Percentiles rank a stretch among this genome's conserved stretches.
These are phyloP conservation scores for Aspergillus pseudonomiae DNA, from an alignment of 2,329 filamentous ascomycete species.

Conservation along the genomic window DNA sequence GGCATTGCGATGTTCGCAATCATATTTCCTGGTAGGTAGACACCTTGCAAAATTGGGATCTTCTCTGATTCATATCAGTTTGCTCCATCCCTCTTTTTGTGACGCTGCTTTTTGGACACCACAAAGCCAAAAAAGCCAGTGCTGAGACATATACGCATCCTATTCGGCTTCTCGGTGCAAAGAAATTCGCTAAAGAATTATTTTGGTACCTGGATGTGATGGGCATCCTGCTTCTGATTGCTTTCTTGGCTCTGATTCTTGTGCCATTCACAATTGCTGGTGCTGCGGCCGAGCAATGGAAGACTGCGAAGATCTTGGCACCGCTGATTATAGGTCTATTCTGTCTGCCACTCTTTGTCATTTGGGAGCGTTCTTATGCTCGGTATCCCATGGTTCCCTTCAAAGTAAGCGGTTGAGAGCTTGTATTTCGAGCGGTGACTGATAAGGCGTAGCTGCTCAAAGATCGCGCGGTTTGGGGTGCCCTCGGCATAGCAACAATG, in stretches of 20 bases:
- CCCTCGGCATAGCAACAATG: conserved; percentile 58
- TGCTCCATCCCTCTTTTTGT: conserved; percentile 59
- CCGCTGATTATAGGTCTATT: conserved; percentile 56
- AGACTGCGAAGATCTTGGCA: conserved; percentile 53
- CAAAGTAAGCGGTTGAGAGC: conserved; percentile 30
- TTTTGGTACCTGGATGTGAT: conserved; percentile 61
- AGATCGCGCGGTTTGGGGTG: conserved; percentile 66
- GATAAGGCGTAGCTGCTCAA: conserved; percentile 51
- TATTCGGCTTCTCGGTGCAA: conserved; percentile 46
- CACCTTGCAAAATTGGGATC: not conserved
- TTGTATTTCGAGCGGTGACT: conserved; percentile 2
- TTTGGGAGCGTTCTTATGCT: conserved; percentile 57
- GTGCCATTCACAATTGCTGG: conserved; percentile 62
- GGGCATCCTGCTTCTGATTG: conserved; percentile 57
- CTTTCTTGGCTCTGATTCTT: conserved; percentile 56
- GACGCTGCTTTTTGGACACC: conserved; percentile 54
- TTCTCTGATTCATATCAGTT: conserved; percentile 27
- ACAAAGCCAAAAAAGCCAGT: conserved; percentile 57
- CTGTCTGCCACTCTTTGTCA: conserved; percentile 53
- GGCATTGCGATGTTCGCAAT: conserved; percentile 67
- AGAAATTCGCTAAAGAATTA: conserved; percentile 45
- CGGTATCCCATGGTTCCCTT: conserved; percentile 62
- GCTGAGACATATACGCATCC: conserved; percentile 48
- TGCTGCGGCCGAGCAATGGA: conserved; percentile 53
- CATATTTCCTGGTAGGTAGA: conserved; percentile 53